Percentiles rank a stretch among this genome's conserved stretches.
Conservation (phyloP, 225 moss, liverwort and hornwort genomes). For the Ulota crispa region DNA sequence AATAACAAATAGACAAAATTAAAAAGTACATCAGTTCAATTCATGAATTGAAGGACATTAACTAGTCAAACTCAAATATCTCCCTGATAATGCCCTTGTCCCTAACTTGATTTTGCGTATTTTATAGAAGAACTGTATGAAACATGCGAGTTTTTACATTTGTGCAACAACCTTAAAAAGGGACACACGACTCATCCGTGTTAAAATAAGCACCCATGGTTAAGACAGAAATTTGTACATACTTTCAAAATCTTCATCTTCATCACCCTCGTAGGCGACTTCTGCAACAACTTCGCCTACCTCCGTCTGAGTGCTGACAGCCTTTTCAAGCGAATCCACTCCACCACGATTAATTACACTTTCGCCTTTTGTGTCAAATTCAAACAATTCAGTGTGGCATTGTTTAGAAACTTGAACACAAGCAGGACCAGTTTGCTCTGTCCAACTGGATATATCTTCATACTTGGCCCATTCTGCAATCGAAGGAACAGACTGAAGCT, state of each 20-base stretch:
- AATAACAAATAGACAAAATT: neutral
- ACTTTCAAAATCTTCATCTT: constrained; percentile 58
- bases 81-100: too few relatives aligned
- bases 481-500: constrained; percentile 39
- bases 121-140: neutral
- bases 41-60: too few relatives aligned
- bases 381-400: constrained; percentile 30
- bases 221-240: neutral
- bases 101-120: too few relatives aligned
- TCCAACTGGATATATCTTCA: constrained; percentile 23
- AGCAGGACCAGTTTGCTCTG: constrained; percentile 15
- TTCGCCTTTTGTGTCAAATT: constrained; percentile 30
- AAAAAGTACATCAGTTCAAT: neutral
- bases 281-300: constrained; percentile 33
- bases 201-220: neutral
- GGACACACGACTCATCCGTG: too few relatives aligned
- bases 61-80: too few relatives aligned
- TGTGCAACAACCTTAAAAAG: neutral
- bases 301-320: constrained; percentile 3
- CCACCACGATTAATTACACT: constrained; percentile 10
- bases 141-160: neutral
- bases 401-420: constrained; percentile 11
- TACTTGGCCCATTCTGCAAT: constrained; percentile 40
- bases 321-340: neutral
- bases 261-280: constrained; percentile 73